Evolutionary conservation across 805 yeast genomes (phyloP).

Genomic region (Wickerhamiella cacticola): DNA sequence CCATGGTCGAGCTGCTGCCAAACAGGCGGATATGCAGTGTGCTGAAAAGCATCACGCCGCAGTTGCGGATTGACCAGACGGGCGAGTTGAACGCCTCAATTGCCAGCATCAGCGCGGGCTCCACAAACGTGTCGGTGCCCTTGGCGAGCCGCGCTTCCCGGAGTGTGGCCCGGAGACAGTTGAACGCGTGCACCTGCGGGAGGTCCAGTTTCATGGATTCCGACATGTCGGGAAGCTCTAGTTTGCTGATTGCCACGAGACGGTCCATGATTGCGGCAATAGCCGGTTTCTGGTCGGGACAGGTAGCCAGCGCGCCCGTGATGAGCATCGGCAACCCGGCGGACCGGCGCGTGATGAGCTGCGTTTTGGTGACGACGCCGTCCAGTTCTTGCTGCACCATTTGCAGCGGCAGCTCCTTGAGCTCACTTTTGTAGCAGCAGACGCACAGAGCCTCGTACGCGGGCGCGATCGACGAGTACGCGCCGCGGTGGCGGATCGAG

Average conservation of each 20-base stretch:
- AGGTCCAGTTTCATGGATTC: conserved; percentile 48
- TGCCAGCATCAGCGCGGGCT: conserved; percentile 47
- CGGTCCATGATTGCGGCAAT: conserved; percentile 40
- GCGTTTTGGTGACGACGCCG: conserved; percentile 44
- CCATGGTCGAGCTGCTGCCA: conserved; percentile 34
- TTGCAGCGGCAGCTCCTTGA: conserved; percentile 29
- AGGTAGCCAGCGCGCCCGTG: conserved; percentile 58
- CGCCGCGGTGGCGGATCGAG: conserved; percentile 77
- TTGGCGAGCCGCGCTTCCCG: conserved; percentile 56
- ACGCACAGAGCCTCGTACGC: conserved; percentile 56
- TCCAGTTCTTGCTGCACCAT: conserved; percentile 54
- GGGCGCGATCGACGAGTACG: conserved; percentile 80
- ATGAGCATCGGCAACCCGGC: conserved; percentile 82
- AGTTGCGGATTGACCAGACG: conserved; percentile 80
- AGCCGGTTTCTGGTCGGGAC: conserved; percentile 30
- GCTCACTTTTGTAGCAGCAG: conserved; percentile 33
- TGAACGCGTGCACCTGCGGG: conserved; percentile 90
- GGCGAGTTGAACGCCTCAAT: conserved; percentile 50
- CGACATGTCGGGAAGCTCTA: conserved; percentile 37
- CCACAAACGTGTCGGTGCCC: conserved; percentile 40
- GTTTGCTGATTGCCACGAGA: conserved; percentile 43
- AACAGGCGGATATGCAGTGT: conserved; percentile 71
- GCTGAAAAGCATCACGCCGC: conserved; percentile 87
- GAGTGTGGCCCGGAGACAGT: conserved; percentile 65
- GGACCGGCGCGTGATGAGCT: conserved; percentile 73